phyloP scores from a whole-genome alignment of 1,284 basidiomycete genomes.

The Melampsora larici-populina region DNA sequence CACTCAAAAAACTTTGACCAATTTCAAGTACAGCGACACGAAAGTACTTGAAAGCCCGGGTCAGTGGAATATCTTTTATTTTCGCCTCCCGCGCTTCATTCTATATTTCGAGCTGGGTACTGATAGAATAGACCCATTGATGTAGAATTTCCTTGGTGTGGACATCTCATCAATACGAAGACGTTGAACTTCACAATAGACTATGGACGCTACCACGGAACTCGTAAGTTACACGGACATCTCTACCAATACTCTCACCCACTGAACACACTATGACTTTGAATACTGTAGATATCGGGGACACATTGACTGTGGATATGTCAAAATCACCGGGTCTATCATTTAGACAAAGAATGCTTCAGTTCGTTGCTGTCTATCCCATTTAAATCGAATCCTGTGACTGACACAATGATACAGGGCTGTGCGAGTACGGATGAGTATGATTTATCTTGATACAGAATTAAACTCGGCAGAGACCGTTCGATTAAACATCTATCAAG shows the following conservation, averaged over 20 bases:
- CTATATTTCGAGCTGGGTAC: background rate
- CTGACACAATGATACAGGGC: constrained; percentile 54
- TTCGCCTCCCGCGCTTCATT: background rate
- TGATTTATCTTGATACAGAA: constrained; percentile 70
- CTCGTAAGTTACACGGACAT: constrained; percentile 20
- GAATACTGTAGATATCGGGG: constrained; percentile 15
- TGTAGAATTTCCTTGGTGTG: constrained; percentile 52
- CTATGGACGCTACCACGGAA: constrained; percentile 45
- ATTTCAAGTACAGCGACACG: constrained; percentile 66
- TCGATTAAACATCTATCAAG: constrained; percentile 79
- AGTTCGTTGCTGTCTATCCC: background rate
- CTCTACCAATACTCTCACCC: background rate
- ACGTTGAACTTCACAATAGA: constrained; percentile 49
- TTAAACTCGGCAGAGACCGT: constrained; percentile 67
- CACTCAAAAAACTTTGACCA: constrained; percentile 79
- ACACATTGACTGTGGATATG: constrained; percentile 39
- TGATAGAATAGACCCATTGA: background rate
- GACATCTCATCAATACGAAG: constrained; percentile 47
- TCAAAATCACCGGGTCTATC: constrained; percentile 20
- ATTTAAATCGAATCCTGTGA: background rate
- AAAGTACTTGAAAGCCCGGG: constrained; percentile 50
- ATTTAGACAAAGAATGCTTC: constrained; percentile 38
- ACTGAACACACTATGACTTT: background rate
- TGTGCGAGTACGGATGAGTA: constrained; percentile 66
- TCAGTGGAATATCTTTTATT: constrained; percentile 11